Conservation (phyloP, 345 rosid species). For the Salix exigua region DNA sequence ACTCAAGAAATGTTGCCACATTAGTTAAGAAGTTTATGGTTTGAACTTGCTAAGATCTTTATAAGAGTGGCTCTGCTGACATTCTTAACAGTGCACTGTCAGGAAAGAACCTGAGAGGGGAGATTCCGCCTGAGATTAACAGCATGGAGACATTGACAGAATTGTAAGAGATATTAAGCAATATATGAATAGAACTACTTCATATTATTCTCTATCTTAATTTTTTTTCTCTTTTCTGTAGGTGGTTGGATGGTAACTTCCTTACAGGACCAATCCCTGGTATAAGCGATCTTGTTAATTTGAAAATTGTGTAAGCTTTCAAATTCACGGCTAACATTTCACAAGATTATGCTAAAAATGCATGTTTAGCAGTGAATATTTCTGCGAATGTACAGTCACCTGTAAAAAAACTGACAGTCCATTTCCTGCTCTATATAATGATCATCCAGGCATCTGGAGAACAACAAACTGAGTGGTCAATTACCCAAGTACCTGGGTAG, state of each 20-base stretch:
- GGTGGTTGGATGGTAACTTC: slow-evolving; percentile 84
- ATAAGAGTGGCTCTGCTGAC: slow-evolving; percentile 10
- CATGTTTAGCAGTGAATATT: neutral
- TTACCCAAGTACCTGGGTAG: slow-evolving; percentile 64
- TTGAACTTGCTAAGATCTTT: neutral
- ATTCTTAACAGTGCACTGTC: slow-evolving; percentile 59
- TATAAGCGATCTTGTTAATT: slow-evolving; percentile 64
- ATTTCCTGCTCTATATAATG: slow-evolving; percentile 13
- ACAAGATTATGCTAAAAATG: neutral
- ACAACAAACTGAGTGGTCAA: slow-evolving; percentile 68
- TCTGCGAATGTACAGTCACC: neutral
- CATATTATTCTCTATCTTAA: neutral
- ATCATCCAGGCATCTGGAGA: slow-evolving; percentile 81
- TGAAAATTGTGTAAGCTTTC: slow-evolving; percentile 69
- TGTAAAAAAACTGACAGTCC: slow-evolving; percentile 8
- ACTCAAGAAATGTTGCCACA: neutral
- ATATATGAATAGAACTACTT: neutral
- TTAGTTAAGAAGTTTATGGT: neutral
- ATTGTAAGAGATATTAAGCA: slow-evolving; percentile 50
- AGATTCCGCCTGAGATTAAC: slow-evolving; percentile 58
- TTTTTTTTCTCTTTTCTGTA: slow-evolving; percentile 22
- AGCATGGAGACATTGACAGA: slow-evolving; percentile 65
- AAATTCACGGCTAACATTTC: slow-evolving; percentile 10
- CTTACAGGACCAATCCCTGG: slow-evolving; percentile 72
- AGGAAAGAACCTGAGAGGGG: slow-evolving; percentile 60